Evolutionary conservation across 1,284 basidiomycete species (phyloP).

Genomic region (Trametes hirsuta): DNA sequence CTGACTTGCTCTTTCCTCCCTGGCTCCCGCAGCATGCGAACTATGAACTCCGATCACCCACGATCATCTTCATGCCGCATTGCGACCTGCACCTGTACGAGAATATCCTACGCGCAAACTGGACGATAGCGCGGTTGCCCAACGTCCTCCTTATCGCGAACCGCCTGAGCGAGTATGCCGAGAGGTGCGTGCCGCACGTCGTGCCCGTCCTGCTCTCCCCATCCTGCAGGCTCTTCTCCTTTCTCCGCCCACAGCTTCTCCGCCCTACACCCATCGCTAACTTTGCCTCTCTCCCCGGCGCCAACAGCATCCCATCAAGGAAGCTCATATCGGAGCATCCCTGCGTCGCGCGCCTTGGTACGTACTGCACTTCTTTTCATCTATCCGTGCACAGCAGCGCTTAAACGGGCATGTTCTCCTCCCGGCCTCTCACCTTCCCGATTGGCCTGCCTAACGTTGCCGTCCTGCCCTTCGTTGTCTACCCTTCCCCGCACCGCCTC

Average conservation of each 20-base stretch:
- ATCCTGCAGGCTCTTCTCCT: background rate
- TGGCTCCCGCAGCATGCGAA: conserved; percentile 34
- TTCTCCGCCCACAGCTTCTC: conserved; percentile 4
- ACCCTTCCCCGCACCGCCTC: background rate
- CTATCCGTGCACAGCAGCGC: background rate
- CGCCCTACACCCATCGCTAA: conserved; percentile 3
- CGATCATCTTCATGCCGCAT: conserved; percentile 77
- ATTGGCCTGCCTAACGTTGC: background rate
- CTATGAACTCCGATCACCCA: conserved; percentile 43
- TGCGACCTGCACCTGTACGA: conserved; percentile 75
- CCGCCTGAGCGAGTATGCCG: conserved; percentile 48
- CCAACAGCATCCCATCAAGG: conserved; percentile 38
- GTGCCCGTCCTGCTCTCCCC: background rate
- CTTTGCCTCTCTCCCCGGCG: conserved; percentile 9
- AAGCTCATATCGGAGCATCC: conserved; percentile 39
- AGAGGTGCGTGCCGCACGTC: conserved; percentile 45
- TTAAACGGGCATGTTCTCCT: background rate
- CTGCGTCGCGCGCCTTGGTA: conserved; percentile 42
- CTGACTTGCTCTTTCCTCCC: conserved; percentile 4
- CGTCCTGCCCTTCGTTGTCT: background rate
- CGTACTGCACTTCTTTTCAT: conserved; percentile 20
- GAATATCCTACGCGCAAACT: conserved; percentile 62
- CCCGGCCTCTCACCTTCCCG: background rate
- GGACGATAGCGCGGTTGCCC: conserved; percentile 45
- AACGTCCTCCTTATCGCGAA: conserved; percentile 50